Conservation (phyloP, 163 green algal species). For the Chlamydomonas reinhardtii region DNA sequence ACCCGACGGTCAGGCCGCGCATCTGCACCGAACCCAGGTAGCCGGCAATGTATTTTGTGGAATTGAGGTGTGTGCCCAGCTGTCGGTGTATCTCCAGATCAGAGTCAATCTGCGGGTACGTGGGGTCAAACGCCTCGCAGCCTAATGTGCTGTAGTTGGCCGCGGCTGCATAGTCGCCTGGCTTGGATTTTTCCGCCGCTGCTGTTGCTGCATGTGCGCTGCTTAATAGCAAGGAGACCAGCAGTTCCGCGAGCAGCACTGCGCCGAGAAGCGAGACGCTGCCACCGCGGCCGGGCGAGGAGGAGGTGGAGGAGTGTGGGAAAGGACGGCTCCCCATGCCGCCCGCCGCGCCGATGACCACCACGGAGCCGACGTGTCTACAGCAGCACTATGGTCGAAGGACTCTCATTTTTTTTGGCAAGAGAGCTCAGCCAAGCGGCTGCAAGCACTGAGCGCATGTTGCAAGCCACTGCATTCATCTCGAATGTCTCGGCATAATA, state of each 20-base stretch:
- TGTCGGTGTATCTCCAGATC: slow-evolving; percentile 5
- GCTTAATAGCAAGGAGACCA: no score
- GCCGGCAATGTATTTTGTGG: slow-evolving; percentile 1
- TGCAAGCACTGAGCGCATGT: no score
- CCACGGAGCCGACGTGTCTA: no score
- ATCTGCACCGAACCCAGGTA: not conserved
- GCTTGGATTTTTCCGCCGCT: not conserved
- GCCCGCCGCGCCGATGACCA: no score
- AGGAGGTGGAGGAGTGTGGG: no score
- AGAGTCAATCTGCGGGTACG: slow-evolving; percentile 14
- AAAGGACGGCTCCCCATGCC: not conserved
- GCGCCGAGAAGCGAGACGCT: no score
- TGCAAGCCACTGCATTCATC: no score
- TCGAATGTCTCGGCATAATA: no score
- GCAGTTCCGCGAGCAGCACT: not conserved
- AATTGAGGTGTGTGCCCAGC: slow-evolving; percentile 4
- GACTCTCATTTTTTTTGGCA: no score
- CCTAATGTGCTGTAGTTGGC: slow-evolving; percentile 28
- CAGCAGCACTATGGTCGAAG: no score
- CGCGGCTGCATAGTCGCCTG: not conserved
- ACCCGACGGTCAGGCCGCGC: slow-evolving; percentile 37
- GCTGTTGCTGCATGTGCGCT: not conserved
- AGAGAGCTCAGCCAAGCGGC: no score
- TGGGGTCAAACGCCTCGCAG: slow-evolving; percentile 9
- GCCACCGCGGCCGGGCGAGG: no score